Percentiles rank a stretch among this genome's conserved stretches.
Evolutionary conservation across 441 rosid genomes (phyloP).

Genomic region (Populus tomentosa): DNA sequence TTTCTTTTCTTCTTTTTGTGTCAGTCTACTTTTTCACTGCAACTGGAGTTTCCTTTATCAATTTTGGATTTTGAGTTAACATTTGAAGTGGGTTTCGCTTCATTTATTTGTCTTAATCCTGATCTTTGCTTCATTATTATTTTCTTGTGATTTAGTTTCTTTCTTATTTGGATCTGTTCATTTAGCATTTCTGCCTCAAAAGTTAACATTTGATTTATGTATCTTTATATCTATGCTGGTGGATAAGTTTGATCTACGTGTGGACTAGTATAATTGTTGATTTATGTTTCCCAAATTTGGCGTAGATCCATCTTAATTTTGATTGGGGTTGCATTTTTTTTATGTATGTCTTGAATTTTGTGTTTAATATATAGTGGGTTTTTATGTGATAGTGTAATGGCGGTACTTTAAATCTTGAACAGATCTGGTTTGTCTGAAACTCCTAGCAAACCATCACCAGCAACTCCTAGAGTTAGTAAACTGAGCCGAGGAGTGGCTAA

Average conservation of each 20-base stretch:
- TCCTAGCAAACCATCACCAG: slow-evolving; percentile 59
- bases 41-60: background rate
- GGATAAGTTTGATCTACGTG: slow-evolving; percentile 11
- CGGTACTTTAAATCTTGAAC: slow-evolving; percentile 21
- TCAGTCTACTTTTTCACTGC: background rate
- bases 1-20: background rate
- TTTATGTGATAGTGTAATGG: slow-evolving; percentile 17
- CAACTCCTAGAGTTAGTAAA: slow-evolving; percentile 57
- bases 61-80: slow-evolving; percentile 12
- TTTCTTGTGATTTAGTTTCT: background rate
- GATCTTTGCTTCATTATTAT: slow-evolving; percentile 1
- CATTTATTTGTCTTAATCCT: slow-evolving; percentile 6
- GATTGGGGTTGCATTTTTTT: background rate
- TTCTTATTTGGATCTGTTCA: slow-evolving; percentile 12
- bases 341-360: slow-evolving; percentile 1
- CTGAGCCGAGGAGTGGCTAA: slow-evolving; percentile 41
- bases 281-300: slow-evolving; percentile 6
- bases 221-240: background rate
- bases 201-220: background rate
- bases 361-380: background rate
- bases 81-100: slow-evolving; percentile 14
- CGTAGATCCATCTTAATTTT: slow-evolving; percentile 22
- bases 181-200: slow-evolving; percentile 11
- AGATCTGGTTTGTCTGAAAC: slow-evolving; percentile 78
- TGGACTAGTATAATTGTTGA: background rate